These are phyloP conservation scores for Onygenales sp. DNA, from an alignment of 2,329 filamentous ascomycete genomes.

Conservation along the genomic window DNA sequence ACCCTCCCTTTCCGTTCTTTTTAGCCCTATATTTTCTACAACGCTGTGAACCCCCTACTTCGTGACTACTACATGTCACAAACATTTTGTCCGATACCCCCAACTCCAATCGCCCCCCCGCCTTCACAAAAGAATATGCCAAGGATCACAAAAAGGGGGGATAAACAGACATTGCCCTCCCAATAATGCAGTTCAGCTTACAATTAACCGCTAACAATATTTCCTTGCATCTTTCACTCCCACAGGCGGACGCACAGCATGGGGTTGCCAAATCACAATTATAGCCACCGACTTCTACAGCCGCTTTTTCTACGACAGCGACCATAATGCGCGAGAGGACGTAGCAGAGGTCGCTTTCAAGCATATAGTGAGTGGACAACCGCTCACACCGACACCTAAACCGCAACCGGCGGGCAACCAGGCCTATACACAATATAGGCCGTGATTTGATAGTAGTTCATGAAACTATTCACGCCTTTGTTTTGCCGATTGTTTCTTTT, in stretches of 20 bases:
- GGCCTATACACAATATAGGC: no score
- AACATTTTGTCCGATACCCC: no score
- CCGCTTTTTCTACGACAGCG: constrained; percentile 84
- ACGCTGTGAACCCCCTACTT: no score
- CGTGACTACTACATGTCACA: no score
- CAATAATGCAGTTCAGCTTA: background rate
- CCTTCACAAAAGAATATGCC: no score
- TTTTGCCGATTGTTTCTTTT: no score
- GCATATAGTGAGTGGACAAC: constrained; percentile 15
- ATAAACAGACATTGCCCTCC: no score
- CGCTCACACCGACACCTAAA: constrained; percentile 5
- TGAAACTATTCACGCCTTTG: no score
- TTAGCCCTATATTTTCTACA: constrained; percentile 2
- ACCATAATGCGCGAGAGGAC: constrained; percentile 83
- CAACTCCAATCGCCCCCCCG: no score
- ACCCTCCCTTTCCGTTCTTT: constrained; percentile 12
- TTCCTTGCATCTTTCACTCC: constrained; percentile 16
- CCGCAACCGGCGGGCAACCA: no score
- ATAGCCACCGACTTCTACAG: constrained; percentile 57
- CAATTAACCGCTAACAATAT: constrained; percentile 6
- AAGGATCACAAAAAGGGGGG: no score
- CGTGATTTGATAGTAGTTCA: no score
- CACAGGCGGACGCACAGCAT: constrained; percentile 77
- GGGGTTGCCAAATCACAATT: constrained; percentile 74
- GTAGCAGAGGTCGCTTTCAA: constrained; percentile 67